Evolutionary conservation across 768 basidiomycete species (phyloP).

Genomic region (Chalciporus piperatus): DNA sequence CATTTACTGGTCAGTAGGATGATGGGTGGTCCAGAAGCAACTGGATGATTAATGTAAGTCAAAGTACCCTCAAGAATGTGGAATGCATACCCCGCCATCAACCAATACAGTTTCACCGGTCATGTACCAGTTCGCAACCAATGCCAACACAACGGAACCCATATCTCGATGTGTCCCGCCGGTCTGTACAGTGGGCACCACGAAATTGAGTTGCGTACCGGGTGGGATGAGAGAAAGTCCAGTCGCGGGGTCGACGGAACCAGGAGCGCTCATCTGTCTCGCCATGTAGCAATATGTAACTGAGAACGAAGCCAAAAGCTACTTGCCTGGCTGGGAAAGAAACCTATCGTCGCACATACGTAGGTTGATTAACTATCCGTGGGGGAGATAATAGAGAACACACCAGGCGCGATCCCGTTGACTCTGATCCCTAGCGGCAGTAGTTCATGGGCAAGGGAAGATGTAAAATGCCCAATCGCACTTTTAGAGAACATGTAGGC

Average conservation of each 20-base stretch:
- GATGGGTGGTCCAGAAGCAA: constrained; percentile 38
- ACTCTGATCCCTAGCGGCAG: constrained; percentile 46
- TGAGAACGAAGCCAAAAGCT: neutral
- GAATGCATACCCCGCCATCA: constrained; percentile 45
- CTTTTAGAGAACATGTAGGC: constrained; percentile 50
- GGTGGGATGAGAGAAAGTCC: constrained; percentile 25
- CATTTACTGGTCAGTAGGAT: constrained; percentile 26
- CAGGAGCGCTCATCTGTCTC: constrained; percentile 31
- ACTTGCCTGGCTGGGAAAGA: neutral
- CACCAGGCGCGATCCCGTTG: constrained; percentile 47
- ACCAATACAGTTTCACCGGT: constrained; percentile 49
- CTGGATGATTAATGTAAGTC: constrained; percentile 14
- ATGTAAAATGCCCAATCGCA: constrained; percentile 45
- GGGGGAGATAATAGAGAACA: neutral
- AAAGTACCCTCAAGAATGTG: neutral
- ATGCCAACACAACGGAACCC: constrained; percentile 41
- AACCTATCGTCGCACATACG: constrained; percentile 13
- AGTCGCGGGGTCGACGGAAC: constrained; percentile 18
- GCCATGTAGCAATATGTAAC: neutral
- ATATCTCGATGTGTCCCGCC: constrained; percentile 39
- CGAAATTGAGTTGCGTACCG: constrained; percentile 24
- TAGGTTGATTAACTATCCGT: constrained; percentile 33
- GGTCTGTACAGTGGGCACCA: constrained; percentile 32
- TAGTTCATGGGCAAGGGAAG: constrained; percentile 46
- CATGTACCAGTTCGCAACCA: constrained; percentile 47